A percentile compares a stretch with the other conserved stretches of the same genome.
phyloP scores from a whole-genome alignment of 331 rosid species.

The Dryas integrifolia region DNA sequence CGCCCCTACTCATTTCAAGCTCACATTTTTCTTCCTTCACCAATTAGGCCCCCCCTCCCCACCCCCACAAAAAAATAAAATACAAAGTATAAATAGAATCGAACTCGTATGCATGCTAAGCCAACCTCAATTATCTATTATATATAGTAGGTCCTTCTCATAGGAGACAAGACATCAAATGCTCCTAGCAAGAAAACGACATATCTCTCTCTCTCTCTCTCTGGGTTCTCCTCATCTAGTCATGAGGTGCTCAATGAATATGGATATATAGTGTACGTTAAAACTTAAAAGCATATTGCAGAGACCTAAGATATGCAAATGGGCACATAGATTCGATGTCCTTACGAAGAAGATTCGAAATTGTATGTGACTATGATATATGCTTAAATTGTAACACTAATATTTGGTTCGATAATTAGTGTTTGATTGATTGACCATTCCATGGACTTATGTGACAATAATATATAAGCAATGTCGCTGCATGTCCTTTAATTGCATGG shows the following conservation, averaged over 20 bases:
- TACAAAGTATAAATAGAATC: not conserved
- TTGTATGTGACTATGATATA: not conserved
- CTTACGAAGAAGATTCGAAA: not conserved
- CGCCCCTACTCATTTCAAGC: not conserved
- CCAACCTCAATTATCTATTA: not conserved
- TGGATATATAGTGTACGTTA: not conserved
- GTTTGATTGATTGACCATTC: not conserved
- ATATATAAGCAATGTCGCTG: not conserved
- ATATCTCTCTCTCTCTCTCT: not conserved
- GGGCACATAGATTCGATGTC: slow-evolving; percentile 9
- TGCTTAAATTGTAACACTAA: not conserved
- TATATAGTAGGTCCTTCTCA: slow-evolving; percentile 24
- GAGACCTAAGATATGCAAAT: slow-evolving; percentile 2
- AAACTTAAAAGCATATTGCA: not conserved
- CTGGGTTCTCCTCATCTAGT: slow-evolving; percentile 12
- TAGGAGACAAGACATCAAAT: slow-evolving; percentile 50
- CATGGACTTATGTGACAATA: slow-evolving; percentile 1
- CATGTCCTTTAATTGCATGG: not conserved
- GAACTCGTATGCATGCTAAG: not conserved
- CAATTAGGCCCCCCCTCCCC: not conserved
- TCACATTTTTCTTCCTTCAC: not conserved
- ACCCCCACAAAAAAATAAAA: not conserved
- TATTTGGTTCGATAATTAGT: too few relatives aligned
- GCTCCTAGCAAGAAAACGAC: slow-evolving; percentile 9
- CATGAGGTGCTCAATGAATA: slow-evolving; percentile 21